Conservation (phyloP, 1,139 yeast species). For the Yamadazyma conglobata region DNA sequence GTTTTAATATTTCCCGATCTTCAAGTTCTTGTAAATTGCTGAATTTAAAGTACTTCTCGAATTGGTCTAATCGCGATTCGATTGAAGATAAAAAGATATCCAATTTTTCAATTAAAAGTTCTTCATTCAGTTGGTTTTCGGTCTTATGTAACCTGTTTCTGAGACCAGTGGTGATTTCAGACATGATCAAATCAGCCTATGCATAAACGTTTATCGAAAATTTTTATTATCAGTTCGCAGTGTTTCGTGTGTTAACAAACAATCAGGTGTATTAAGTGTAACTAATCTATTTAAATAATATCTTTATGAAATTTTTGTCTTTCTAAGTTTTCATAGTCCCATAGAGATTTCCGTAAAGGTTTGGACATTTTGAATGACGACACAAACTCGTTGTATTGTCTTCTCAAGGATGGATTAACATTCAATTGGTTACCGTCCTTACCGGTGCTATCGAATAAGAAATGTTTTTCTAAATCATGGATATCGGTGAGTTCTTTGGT, state of each 20-base stretch:
- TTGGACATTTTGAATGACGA: constrained; percentile 20
- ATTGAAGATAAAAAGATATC: constrained; percentile 53
- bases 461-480: constrained; percentile 25
- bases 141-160: constrained; percentile 14
- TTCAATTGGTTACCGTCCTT: constrained; percentile 17
- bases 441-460: constrained; percentile 21
- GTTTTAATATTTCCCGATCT: too few relatives aligned
- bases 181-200: constrained; percentile 10
- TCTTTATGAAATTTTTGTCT: constrained; percentile 15
- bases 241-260: too few relatives aligned
- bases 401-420: constrained; percentile 9
- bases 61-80: constrained; percentile 48
- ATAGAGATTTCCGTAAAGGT: constrained; percentile 24
- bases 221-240: too few relatives aligned
- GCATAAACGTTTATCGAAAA: background rate
- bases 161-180: constrained; percentile 14
- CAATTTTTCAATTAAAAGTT: constrained; percentile 46
- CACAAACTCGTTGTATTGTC: constrained; percentile 19
- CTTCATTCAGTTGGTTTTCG: constrained; percentile 35
- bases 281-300: too few relatives aligned
- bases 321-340: constrained; percentile 23
- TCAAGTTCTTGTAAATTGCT: constrained; percentile 15
- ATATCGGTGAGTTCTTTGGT: constrained; percentile 26
- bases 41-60: constrained; percentile 49
- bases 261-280: too few relatives aligned